phyloP scores from a whole-genome alignment of 192 early-diverging fungal genomes.

The Rhizophagus clarus region DNA sequence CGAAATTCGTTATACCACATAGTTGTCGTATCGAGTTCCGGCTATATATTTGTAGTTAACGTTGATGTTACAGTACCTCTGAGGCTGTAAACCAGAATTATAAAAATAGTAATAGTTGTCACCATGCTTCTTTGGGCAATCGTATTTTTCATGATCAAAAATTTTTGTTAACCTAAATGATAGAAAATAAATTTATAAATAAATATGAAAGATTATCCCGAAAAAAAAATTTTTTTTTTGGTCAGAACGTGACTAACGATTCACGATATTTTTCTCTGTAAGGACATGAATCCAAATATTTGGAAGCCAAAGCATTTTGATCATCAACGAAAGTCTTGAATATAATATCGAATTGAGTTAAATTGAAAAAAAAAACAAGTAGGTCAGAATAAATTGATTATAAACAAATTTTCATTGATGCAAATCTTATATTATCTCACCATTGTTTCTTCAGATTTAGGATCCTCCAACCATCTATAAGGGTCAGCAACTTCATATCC shows the following conservation, averaged over 20 bases:
- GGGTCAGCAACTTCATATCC: constrained; percentile 53
- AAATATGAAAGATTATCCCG: too few species aligned
- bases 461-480: constrained; percentile 71
- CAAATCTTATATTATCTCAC: constrained; percentile 7
- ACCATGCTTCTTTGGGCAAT: constrained; percentile 56
- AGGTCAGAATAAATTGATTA: too few species aligned
- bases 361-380: neutral
- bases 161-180: constrained; percentile 52
- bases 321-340: constrained; percentile 56
- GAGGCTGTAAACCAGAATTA: constrained; percentile 64
- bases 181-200: neutral
- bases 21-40: too few species aligned
- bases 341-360: neutral
- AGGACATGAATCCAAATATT: constrained; percentile 48
- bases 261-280: constrained; percentile 39
- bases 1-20: too few species aligned
- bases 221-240: neutral
- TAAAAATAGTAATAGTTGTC: constrained; percentile 67
- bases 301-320: constrained; percentile 56
- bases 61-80: constrained; percentile 33
- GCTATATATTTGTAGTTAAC: too few species aligned
- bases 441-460: constrained; percentile 60
- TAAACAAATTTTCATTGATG: neutral
- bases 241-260: constrained; percentile 28
- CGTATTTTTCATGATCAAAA: constrained; percentile 60